Evolutionary conservation across 2,329 filamentous ascomycete species (phyloP).

Genomic region (Ophiocordyceps australis): DNA sequence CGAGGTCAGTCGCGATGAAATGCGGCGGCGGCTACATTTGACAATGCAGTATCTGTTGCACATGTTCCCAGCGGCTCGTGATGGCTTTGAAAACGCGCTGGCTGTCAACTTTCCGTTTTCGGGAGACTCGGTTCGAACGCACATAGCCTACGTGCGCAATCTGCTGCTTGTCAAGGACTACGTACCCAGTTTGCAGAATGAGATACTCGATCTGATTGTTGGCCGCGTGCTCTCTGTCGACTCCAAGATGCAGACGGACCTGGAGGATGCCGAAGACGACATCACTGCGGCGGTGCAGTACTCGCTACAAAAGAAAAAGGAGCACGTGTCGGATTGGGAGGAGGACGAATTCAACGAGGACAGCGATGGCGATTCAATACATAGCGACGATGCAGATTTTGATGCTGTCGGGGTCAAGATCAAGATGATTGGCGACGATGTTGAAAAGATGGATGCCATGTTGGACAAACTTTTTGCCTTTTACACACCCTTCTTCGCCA

Average conservation of each 20-base stretch:
- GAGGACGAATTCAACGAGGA: slow-evolving; percentile 39
- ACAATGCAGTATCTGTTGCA: slow-evolving; percentile 59
- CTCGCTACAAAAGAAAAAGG: slow-evolving; percentile 15
- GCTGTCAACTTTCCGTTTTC: slow-evolving; percentile 55
- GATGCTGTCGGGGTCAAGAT: slow-evolving; percentile 45
- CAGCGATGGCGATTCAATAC: slow-evolving; percentile 53
- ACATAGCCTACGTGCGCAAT: slow-evolving; percentile 79
- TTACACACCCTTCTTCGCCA: slow-evolving; percentile 55
- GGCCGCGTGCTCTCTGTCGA: slow-evolving; percentile 86
- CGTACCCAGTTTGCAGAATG: slow-evolving; percentile 56
- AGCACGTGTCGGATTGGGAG: slow-evolving; percentile 16
- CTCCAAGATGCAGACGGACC: slow-evolving; percentile 82
- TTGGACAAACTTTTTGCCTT: slow-evolving; percentile 76
- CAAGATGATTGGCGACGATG: slow-evolving; percentile 58
- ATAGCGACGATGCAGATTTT: slow-evolving; percentile 50
- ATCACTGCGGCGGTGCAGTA: slow-evolving; percentile 55
- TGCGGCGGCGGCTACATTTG: slow-evolving; percentile 59
- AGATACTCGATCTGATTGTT: slow-evolving; percentile 68
- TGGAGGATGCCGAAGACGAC: slow-evolving; percentile 86
- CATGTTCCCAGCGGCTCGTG: slow-evolving; percentile 64
- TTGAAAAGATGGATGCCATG: slow-evolving; percentile 81
- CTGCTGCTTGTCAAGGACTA: slow-evolving; percentile 63
- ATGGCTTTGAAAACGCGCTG: slow-evolving; percentile 50
- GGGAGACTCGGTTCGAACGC: slow-evolving; percentile 58
- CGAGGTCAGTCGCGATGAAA: slow-evolving; percentile 41